These are phyloP conservation scores for Nannochloropsis oceanica DNA, from an alignment of 108 stramenopile genomes.

Conservation along the genomic window DNA sequence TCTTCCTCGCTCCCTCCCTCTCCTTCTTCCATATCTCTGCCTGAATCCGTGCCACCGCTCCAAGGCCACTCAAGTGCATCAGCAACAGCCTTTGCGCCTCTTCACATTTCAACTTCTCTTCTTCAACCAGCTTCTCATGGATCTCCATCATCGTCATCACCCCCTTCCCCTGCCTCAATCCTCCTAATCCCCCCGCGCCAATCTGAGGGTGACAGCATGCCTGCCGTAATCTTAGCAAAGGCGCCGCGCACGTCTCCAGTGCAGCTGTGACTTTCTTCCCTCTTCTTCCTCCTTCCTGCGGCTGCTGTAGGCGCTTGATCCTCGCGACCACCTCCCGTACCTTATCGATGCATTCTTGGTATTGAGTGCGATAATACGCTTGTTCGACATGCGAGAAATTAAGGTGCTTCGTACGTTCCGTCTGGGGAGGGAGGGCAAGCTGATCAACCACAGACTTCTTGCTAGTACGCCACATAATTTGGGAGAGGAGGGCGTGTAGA, in stretches of 20 bases:
- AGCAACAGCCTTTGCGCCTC: not conserved
- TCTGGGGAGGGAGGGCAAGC: conserved; percentile 9
- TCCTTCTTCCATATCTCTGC: not conserved
- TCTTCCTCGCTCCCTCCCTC: not conserved
- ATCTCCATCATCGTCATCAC: not conserved
- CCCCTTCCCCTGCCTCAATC: not conserved
- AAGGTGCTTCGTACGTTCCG: not conserved
- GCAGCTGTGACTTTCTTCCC: not conserved
- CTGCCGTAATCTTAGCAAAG: conserved; percentile 13
- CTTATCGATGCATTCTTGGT: conserved; percentile 1
- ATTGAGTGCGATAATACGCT: conserved; percentile 18
- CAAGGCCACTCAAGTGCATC: not conserved
- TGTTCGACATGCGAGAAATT: conserved; percentile 10
- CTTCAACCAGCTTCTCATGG: not conserved
- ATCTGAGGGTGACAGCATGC: conserved; percentile 30
- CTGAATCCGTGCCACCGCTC: not conserved
- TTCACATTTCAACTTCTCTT: not conserved
- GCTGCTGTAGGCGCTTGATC: not conserved
- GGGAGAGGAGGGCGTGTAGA: not conserved
- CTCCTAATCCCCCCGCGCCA: conserved; percentile 1
- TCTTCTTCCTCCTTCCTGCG: not conserved
- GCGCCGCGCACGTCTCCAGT: not conserved
- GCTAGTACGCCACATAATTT: conserved; percentile 21
- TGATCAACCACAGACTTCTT: conserved; percentile 12
- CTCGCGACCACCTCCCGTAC: not conserved